phyloP scores from a whole-genome alignment of 2,329 filamentous ascomycete genomes.

The Camillea tinctor region DNA sequence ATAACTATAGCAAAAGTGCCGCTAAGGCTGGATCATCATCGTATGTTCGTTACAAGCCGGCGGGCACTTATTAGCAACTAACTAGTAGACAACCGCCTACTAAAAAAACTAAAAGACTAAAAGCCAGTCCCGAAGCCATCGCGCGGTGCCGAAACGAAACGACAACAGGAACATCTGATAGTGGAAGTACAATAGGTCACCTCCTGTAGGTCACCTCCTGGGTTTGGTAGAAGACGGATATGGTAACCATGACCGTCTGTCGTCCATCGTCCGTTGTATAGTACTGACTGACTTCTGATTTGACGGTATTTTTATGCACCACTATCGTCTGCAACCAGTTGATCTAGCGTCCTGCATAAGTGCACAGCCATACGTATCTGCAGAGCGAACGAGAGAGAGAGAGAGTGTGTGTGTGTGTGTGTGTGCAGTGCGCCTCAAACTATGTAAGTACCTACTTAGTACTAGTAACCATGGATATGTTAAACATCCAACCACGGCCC shows the following conservation, averaged over 20 bases:
- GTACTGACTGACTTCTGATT: background rate
- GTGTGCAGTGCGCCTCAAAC: too few relatives aligned
- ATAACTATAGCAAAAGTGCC: background rate
- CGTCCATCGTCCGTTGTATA: too few relatives aligned
- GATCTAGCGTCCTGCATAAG: background rate
- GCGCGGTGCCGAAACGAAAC: background rate
- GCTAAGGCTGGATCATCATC: background rate
- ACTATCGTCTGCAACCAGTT: background rate
- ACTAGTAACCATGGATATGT: background rate
- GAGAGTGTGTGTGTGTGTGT: background rate
- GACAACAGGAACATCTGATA: background rate
- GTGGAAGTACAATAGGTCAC: too few relatives aligned
- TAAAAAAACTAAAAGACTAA: background rate
- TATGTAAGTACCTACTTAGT: too few relatives aligned
- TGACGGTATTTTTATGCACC: conserved; percentile 3
- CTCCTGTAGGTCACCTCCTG: too few relatives aligned
- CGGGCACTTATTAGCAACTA: too few relatives aligned
- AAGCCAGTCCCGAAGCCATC: background rate
- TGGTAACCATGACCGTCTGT: background rate
- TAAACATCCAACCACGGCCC: conserved; percentile 2
- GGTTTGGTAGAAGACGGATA: background rate
- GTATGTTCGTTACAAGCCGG: background rate
- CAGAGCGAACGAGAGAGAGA: conserved; percentile 1
- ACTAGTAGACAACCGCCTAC: too few relatives aligned
- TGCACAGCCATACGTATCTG: conserved; percentile 16